Evolutionary conservation across 2,329 filamentous ascomycete genomes (phyloP).

Genomic region (Trichoderma atroviride): DNA sequence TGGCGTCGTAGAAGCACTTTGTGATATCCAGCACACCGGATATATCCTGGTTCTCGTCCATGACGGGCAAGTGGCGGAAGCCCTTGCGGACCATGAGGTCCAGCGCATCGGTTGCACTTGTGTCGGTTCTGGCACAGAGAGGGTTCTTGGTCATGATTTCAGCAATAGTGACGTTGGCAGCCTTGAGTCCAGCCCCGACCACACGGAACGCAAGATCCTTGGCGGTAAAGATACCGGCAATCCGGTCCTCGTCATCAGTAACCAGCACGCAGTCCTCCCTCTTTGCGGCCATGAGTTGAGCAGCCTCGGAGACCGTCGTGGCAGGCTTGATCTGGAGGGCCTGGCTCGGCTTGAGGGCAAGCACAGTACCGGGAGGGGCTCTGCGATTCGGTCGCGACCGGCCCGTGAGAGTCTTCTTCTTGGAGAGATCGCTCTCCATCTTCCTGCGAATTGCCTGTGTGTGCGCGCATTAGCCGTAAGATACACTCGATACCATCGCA

Average conservation of each 20-base stretch:
- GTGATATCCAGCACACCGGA: conserved; percentile 98
- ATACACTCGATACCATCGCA: conserved; percentile 24
- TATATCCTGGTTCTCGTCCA: conserved; percentile 99
- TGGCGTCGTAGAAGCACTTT: conserved; percentile 99
- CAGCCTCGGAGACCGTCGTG: conserved; percentile 92
- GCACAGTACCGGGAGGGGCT: conserved; percentile 92
- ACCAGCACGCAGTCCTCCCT: conserved; percentile 97
- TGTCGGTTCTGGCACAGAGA: conserved; percentile 94
- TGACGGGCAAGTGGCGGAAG: conserved; percentile 95
- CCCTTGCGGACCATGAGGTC: conserved; percentile 98
- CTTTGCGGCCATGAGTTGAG: conserved; percentile 98
- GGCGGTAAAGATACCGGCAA: conserved; percentile 97
- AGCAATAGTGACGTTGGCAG: conserved; percentile 86
- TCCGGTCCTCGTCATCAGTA: conserved; percentile 95
- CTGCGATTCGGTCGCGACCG: conserved; percentile 86
- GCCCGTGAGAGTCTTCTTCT: conserved; percentile 83
- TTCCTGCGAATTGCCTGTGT: conserved; percentile 89
- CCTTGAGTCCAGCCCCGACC: conserved; percentile 86
- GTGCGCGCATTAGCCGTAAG: conserved; percentile 21
- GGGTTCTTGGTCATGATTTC: conserved; percentile 99
- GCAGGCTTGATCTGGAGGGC: conserved; percentile 96
- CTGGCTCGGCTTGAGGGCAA: conserved; percentile 91
- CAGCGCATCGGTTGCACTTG: conserved; percentile 93
- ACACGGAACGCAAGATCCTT: conserved; percentile 98
- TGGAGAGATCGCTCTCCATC: conserved; percentile 95